Percentiles rank a stretch among this genome's conserved stretches.
phyloP scores from a whole-genome alignment of 148 eudicot species.

The Camellia japonica region DNA sequence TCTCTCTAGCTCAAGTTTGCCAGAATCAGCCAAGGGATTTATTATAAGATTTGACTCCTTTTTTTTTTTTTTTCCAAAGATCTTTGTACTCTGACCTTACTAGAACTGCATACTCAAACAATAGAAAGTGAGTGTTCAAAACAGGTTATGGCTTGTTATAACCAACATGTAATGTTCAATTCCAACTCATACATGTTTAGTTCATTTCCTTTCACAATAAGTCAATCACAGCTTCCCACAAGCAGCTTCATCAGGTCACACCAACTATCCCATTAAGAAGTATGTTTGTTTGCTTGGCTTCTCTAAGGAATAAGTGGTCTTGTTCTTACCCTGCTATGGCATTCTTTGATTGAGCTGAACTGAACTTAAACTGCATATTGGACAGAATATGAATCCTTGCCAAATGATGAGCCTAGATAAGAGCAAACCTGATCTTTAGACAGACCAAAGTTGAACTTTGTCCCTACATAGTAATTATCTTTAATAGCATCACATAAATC shows the following conservation, averaged over 20 bases:
- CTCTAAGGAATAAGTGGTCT: too few species aligned
- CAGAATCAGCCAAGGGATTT: background rate
- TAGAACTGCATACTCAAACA: constrained; percentile 1
- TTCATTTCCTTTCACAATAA: too few species aligned
- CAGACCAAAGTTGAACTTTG: constrained; percentile 32
- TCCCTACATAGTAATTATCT: constrained; percentile 25
- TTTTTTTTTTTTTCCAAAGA: constrained; percentile 8
- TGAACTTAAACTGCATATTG: background rate
- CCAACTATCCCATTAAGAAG: too few species aligned
- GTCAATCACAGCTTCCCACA: too few species aligned
- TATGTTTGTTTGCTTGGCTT: too few species aligned
- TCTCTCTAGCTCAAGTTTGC: background rate
- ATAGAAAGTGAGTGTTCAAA: too few species aligned
- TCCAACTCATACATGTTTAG: too few species aligned
- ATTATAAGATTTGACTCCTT: background rate
- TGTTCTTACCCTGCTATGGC: too few species aligned
- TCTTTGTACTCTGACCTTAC: constrained; percentile 12
- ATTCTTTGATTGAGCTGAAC: too few species aligned
- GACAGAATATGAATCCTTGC: background rate
- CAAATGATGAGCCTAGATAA: background rate
- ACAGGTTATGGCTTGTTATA: too few species aligned
- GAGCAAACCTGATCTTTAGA: constrained; percentile 32
- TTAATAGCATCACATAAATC: constrained; percentile 29
- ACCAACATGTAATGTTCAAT: too few species aligned
- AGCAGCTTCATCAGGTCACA: too few species aligned